Evolutionary conservation across 2,329 filamentous ascomycete species (phyloP).

Genomic region (Thielaviopsis cerberus): DNA sequence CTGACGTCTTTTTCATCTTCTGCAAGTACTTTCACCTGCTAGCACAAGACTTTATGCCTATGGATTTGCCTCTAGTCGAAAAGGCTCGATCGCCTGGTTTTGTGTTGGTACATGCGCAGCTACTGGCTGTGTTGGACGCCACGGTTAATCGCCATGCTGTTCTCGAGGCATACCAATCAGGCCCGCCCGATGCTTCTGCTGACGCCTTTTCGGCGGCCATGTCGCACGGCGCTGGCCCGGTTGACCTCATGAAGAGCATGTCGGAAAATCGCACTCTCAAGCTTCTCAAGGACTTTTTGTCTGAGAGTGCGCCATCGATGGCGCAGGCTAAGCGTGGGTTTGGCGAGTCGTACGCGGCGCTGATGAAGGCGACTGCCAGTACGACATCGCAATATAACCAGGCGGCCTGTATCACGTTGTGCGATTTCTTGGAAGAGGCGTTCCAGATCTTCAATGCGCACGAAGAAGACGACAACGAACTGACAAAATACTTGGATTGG

Average conservation of each 20-base stretch:
- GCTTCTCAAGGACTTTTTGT: constrained; percentile 62
- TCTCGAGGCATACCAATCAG: constrained; percentile 25
- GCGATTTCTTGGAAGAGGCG: constrained; percentile 74
- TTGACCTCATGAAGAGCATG: constrained; percentile 61
- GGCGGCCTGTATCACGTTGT: constrained; percentile 70
- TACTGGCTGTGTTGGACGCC: constrained; percentile 60
- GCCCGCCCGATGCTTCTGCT: constrained; percentile 29
- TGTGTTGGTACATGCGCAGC: constrained; percentile 63
- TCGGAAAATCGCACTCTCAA: constrained; percentile 75
- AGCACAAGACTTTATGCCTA: constrained; percentile 51
- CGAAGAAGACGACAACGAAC: constrained; percentile 23
- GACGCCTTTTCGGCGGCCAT: constrained; percentile 50
- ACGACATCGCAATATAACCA: constrained; percentile 67
- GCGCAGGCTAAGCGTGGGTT: constrained; percentile 45
- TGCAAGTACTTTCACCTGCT: constrained; percentile 74
- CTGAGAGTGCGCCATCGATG: constrained; percentile 23
- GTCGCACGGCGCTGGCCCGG: constrained; percentile 33
- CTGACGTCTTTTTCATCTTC: constrained; percentile 81
- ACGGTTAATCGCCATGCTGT: constrained; percentile 61
- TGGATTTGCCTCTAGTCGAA: constrained; percentile 31
- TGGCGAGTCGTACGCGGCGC: constrained; percentile 51
- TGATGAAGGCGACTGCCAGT: constrained; percentile 57
- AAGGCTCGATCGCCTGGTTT: constrained; percentile 55
- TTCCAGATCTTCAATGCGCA: constrained; percentile 41
- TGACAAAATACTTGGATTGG: constrained; percentile 47